A percentile compares a stretch with the other conserved stretches of the same genome.
Conservation (phyloP, 2,329 filamentous ascomycete genomes). For the Fusarium austroafricanum region DNA sequence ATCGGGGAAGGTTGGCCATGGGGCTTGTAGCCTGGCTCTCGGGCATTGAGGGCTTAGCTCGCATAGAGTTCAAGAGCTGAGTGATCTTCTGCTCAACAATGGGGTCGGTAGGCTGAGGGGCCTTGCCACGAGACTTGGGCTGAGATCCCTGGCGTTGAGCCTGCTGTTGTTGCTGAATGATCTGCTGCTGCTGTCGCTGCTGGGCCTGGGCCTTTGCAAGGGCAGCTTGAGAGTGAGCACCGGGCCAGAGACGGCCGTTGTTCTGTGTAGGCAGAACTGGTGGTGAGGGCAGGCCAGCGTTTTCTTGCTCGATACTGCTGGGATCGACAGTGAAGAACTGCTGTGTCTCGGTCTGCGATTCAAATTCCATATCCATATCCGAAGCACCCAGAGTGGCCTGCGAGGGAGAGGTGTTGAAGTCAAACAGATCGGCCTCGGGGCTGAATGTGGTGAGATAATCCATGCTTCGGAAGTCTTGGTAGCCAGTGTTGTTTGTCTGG, state of each 20-base stretch:
- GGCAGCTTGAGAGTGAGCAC: conserved; percentile 92
- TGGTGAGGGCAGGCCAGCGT: conserved; percentile 56
- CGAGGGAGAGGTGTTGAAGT: conserved; percentile 77
- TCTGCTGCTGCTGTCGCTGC: conserved; percentile 74
- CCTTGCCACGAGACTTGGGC: conserved; percentile 62
- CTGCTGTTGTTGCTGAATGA: conserved; percentile 62
- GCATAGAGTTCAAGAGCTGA: conserved; percentile 91
- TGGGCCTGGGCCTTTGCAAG: conserved; percentile 78
- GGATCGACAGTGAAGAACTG: conserved; percentile 82
- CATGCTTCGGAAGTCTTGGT: conserved; percentile 61
- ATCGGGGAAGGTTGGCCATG: conserved; percentile 75
- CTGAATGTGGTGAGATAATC: conserved; percentile 68
- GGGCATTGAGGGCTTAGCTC: conserved; percentile 72
- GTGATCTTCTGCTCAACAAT: conserved; percentile 93
- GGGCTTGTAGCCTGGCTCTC: conserved; percentile 60
- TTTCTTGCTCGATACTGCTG: conserved; percentile 73
- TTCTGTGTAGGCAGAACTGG: conserved; percentile 64
- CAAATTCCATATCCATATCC: conserved; percentile 73
- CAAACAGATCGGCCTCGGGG: conserved; percentile 74
- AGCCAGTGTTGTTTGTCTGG: conserved; percentile 67
- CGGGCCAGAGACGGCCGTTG: conserved; percentile 84
- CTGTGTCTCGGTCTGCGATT: conserved; percentile 61
- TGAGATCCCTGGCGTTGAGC: conserved; percentile 62
- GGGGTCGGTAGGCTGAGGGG: conserved; percentile 69
- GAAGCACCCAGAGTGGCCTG: conserved; percentile 67